A percentile compares a stretch with the other conserved stretches of the same genome.
phyloP scores from a whole-genome alignment of 148 eudicot species.

The Gaultheria prostrata region DNA sequence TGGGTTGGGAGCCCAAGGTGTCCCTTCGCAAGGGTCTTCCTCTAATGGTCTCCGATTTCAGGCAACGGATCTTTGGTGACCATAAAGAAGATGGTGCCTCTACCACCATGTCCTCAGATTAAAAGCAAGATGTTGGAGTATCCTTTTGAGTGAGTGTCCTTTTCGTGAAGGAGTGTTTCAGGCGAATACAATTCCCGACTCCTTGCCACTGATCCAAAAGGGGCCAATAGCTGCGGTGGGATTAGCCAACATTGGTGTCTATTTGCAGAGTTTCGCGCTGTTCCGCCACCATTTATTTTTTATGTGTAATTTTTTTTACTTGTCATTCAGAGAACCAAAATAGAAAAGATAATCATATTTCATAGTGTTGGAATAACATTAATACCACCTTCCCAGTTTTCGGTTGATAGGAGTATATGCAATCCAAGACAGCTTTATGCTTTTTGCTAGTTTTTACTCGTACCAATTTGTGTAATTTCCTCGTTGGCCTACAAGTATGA shows the following conservation, averaged over 20 bases:
- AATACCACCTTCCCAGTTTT: background rate
- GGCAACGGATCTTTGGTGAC: constrained; percentile 88
- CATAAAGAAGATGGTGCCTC: constrained; percentile 48
- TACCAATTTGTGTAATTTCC: background rate
- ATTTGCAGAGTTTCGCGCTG: background rate
- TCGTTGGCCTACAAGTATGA: background rate
- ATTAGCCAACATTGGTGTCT: constrained; percentile 4
- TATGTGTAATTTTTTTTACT: background rate
- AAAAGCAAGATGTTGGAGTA: background rate
- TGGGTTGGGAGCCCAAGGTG: constrained; percentile 96
- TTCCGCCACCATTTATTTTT: background rate
- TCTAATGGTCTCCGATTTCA: constrained; percentile 81
- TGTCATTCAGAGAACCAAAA: background rate
- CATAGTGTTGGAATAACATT: background rate
- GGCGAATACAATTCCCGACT: background rate
- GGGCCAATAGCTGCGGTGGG: background rate
- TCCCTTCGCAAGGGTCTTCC: constrained; percentile 85
- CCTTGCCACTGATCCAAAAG: background rate
- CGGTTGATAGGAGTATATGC: background rate
- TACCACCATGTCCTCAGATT: constrained; percentile 19
- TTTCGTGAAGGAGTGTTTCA: background rate
- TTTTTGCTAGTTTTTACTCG: background rate
- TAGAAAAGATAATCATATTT: background rate
- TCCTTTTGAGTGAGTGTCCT: background rate
- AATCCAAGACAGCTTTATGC: background rate